Evolutionary conservation across 1,139 yeast species (phyloP).

Genomic region (Yamadazyma oceani): DNA sequence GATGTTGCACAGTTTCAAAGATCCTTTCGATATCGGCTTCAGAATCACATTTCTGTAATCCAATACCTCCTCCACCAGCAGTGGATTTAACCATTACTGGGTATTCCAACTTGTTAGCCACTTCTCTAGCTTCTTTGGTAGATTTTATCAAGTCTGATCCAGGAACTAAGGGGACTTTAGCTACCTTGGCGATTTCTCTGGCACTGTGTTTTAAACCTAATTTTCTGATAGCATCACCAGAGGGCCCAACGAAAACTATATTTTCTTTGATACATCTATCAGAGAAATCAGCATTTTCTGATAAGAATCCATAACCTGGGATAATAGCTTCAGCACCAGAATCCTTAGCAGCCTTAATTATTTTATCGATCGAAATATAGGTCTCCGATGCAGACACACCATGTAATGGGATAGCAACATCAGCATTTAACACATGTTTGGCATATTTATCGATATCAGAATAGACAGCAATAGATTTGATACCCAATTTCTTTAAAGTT

Average conservation of each 20-base stretch:
- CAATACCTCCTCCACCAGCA: conserved; percentile 99
- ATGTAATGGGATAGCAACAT: conserved; percentile 72
- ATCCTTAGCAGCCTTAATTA: conserved; percentile 77
- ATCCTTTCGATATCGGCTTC: conserved; percentile 78
- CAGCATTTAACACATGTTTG: conserved; percentile 81
- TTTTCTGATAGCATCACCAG: conserved; percentile 83
- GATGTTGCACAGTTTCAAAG: conserved; percentile 88
- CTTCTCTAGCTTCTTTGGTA: conserved; percentile 68
- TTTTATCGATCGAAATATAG: conserved; percentile 80
- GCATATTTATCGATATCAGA: conserved; percentile 90
- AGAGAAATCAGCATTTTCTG: conserved; percentile 95
- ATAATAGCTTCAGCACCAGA: conserved; percentile 89
- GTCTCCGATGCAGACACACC: conserved; percentile 90
- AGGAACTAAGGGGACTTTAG: conserved; percentile 93
- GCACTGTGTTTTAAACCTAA: conserved; percentile 96
- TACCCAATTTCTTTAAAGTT: conserved; percentile 77
- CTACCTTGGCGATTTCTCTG: conserved; percentile 83
- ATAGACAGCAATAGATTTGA: conserved; percentile 81
- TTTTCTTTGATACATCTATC: conserved; percentile 83
- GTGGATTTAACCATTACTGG: conserved; percentile 97
- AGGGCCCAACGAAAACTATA: conserved; percentile 83
- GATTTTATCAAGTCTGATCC: conserved; percentile 81
- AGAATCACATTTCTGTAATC: conserved; percentile 86
- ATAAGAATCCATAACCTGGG: conserved; percentile 95
- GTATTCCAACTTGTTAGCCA: conserved; percentile 78